Percentiles rank a stretch among this genome's conserved stretches.
Evolutionary conservation across 2,329 filamentous ascomycete genomes (phyloP).

Genomic region (Penicillium brevicompactum): DNA sequence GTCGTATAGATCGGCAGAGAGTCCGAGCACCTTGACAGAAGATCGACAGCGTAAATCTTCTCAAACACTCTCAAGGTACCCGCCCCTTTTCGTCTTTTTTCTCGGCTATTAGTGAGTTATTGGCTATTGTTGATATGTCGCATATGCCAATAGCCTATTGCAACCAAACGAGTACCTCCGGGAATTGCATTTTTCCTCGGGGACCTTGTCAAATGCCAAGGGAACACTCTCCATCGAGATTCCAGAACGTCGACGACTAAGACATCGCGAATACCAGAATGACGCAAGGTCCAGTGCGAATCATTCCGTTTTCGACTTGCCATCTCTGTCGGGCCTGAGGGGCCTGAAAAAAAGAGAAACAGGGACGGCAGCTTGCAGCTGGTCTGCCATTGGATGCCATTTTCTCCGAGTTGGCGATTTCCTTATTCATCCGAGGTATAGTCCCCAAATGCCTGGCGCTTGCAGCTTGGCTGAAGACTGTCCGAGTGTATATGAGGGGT

Average conservation of each 20-base stretch:
- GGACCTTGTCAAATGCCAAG: conserved; percentile 7
- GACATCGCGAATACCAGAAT: conserved; percentile 10
- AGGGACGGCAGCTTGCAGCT: background rate
- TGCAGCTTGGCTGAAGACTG: conserved; percentile 1
- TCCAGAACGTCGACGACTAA: conserved; percentile 5
- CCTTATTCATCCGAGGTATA: conserved; percentile 1
- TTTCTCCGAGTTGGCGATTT: conserved; percentile 7
- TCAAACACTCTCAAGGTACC: conserved; percentile 37
- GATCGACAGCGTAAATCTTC: conserved; percentile 26
- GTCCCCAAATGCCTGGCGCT: conserved; percentile 5
- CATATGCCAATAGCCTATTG: background rate
- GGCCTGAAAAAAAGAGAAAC: background rate
- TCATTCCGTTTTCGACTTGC: conserved; percentile 13
- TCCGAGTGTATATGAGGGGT: background rate
- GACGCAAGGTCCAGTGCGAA: background rate
- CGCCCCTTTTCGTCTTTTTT: background rate
- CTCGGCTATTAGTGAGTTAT: no score
- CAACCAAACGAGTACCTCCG: background rate
- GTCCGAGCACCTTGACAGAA: conserved; percentile 18
- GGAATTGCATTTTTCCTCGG: background rate
- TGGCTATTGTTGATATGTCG: background rate
- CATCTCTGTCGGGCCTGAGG: background rate
- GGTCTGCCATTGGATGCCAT: conserved; percentile 1
- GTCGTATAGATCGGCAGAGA: conserved; percentile 1
- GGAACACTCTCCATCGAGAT: background rate